A percentile compares a stretch with the other conserved stretches of the same genome.
These are phyloP conservation scores for Acanthamoeba sp. DNA, from an alignment of 208 protist species.

Conservation along the genomic window DNA sequence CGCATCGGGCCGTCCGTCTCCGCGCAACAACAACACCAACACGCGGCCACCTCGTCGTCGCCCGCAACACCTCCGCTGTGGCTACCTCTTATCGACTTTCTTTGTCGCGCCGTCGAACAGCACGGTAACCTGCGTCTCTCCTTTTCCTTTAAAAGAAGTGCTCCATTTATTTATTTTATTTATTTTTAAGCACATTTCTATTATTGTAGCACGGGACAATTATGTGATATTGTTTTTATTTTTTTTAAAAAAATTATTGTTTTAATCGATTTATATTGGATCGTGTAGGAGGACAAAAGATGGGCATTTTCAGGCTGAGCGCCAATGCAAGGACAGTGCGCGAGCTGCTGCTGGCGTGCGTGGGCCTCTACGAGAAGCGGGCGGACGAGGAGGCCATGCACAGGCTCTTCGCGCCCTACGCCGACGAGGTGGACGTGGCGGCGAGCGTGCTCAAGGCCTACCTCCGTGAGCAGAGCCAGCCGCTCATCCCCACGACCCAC, in stretches of 20 bases:
- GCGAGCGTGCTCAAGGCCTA: conserved; percentile 56
- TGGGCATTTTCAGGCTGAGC: conserved; percentile 49
- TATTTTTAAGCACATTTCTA: not conserved
- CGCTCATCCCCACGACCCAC: conserved; percentile 19
- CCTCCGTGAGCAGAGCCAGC: conserved; percentile 30
- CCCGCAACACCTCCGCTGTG: not conserved
- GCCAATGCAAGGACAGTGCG: not conserved
- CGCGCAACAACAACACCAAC: too few species aligned
- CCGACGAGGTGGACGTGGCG: conserved; percentile 22
- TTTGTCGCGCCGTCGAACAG: conserved; percentile 21
- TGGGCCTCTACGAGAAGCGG: not conserved
- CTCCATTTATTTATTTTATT: not conserved
- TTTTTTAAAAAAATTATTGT: not conserved
- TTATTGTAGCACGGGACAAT: not conserved
- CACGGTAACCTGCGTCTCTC: not conserved
- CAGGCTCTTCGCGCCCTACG: not conserved
- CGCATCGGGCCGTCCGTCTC: not conserved
- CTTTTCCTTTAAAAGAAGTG: not conserved
- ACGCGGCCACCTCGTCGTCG: too few species aligned
- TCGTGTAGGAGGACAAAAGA: not conserved
- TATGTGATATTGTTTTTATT: too few species aligned
- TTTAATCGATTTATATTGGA: not conserved
- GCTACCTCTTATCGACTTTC: conserved; percentile 26
- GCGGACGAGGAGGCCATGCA: conserved; percentile 8
- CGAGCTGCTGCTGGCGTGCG: not conserved